Percentiles rank a stretch among this genome's conserved stretches.
Conservation (phyloP, 2,329 filamentous ascomycete genomes). For the Sarocladium oryzae region DNA sequence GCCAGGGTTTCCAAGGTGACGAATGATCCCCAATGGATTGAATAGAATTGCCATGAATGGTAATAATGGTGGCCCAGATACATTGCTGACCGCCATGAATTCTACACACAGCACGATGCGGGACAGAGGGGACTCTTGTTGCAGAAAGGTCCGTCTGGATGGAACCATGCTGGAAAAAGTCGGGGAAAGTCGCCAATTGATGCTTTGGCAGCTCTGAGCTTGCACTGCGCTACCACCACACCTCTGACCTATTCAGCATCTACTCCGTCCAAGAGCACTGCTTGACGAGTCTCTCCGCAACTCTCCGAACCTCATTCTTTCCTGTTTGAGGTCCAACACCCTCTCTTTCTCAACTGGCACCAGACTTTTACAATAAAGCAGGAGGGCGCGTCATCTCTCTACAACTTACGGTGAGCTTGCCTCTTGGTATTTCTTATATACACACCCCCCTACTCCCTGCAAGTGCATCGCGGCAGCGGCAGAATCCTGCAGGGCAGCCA, state of each 20-base stretch:
- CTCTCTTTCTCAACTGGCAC: too few relatives aligned
- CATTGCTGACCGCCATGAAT: slow-evolving; percentile 1
- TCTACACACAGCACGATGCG: too few relatives aligned
- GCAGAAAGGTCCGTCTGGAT: too few relatives aligned
- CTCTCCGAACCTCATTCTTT: too few relatives aligned
- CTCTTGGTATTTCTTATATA: background rate
- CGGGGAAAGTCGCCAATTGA: background rate
- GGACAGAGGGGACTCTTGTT: too few relatives aligned
- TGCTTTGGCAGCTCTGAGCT: background rate
- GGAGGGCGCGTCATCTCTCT: too few relatives aligned
- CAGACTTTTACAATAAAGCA: too few relatives aligned
- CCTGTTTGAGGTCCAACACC: too few relatives aligned
- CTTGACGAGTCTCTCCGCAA: background rate
- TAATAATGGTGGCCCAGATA: background rate
- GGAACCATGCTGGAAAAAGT: too few relatives aligned
- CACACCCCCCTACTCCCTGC: background rate
- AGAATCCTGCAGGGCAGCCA: slow-evolving; percentile 6
- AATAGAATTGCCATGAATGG: background rate
- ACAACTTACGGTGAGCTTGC: background rate
- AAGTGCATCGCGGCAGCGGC: slow-evolving; percentile 6
- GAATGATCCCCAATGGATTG: background rate
- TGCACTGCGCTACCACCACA: background rate
- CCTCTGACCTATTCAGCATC: too few relatives aligned
- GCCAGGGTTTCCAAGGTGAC: slow-evolving; percentile 5
- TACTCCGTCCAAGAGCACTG: background rate